Evolutionary conservation across 352 stramenopile genomes (phyloP).

Genomic region (Globisporangium heterothallicum): DNA sequence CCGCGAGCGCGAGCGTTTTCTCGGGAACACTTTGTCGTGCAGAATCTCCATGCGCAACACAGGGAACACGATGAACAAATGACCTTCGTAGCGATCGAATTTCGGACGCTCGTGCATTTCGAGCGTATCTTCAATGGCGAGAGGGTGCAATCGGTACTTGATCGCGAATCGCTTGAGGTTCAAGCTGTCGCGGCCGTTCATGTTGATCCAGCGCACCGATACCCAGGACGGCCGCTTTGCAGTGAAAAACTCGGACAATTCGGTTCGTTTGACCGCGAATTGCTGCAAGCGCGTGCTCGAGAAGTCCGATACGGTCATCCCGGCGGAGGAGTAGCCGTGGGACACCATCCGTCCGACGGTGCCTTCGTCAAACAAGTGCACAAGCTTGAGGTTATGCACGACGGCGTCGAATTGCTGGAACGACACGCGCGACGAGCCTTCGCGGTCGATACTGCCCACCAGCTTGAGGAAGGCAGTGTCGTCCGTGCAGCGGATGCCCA

Average conservation of each 20-base stretch:
- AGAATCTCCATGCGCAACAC: slow-evolving; percentile 69
- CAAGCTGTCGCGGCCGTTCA: slow-evolving; percentile 70
- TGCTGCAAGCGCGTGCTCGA: slow-evolving; percentile 66
- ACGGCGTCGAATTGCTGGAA: slow-evolving; percentile 74
- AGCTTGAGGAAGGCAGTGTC: slow-evolving; percentile 67
- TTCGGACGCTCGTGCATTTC: slow-evolving; percentile 85
- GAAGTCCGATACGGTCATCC: slow-evolving; percentile 75
- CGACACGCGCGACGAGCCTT: slow-evolving; percentile 36
- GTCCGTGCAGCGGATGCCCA: slow-evolving; percentile 71
- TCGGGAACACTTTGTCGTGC: slow-evolving; percentile 28
- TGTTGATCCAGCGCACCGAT: slow-evolving; percentile 85
- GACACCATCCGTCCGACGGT: slow-evolving; percentile 56
- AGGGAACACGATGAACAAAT: slow-evolving; percentile 82
- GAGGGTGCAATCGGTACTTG: slow-evolving; percentile 82
- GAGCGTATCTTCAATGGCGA: slow-evolving; percentile 83
- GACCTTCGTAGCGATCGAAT: slow-evolving; percentile 79
- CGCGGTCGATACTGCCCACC: slow-evolving; percentile 59
- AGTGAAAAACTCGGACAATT: slow-evolving; percentile 73
- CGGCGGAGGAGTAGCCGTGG: slow-evolving; percentile 40
- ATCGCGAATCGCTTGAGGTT: slow-evolving; percentile 85
- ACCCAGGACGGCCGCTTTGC: slow-evolving; percentile 66
- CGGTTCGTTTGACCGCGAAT: slow-evolving; percentile 42
- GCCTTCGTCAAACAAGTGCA: slow-evolving; percentile 78
- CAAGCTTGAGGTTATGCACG: slow-evolving; percentile 83
- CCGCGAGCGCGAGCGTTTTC: slow-evolving; percentile 32